Conservation (phyloP, 495 filamentous ascomycete genomes). For the Penicillium cinerascens region DNA sequence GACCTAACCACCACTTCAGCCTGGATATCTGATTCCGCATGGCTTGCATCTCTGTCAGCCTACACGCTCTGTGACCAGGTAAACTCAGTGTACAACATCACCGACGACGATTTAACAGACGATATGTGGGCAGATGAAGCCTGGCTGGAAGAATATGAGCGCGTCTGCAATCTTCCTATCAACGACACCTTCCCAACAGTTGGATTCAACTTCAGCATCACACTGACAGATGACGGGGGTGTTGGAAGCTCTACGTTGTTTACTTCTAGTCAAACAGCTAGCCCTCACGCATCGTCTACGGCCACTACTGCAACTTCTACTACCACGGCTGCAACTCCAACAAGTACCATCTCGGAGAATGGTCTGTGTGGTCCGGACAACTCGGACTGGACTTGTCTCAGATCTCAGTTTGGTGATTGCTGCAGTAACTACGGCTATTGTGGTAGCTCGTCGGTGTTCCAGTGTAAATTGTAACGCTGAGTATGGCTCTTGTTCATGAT, state of each 20-base stretch:
- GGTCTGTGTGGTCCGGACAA: neutral
- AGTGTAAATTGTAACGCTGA: too few relatives aligned
- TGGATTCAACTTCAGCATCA: conserved; percentile 4
- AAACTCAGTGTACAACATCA: conserved; percentile 4
- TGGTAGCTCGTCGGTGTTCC: too few relatives aligned
- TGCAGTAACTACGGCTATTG: neutral
- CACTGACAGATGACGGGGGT: neutral
- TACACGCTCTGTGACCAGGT: conserved; percentile 4
- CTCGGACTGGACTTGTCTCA: too few relatives aligned
- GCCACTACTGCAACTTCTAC: conserved; percentile 3
- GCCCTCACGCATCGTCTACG: neutral
- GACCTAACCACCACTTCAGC: neutral
- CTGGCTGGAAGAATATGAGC: conserved; percentile 3
- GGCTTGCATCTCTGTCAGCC: neutral
- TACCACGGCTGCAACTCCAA: neutral
- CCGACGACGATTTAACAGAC: neutral
- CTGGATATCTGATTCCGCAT: neutral
- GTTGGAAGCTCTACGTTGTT: neutral
- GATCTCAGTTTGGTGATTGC: too few relatives aligned
- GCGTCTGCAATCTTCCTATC: neutral
- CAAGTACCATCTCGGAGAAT: neutral
- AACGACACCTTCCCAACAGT: neutral
- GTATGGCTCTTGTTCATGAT: too few relatives aligned
- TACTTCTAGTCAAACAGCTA: conserved; percentile 1
- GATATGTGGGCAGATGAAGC: neutral